Base-by-base conservation (phyloP, 352 stramenopile species). In the Pythium rishiriense region DNA sequence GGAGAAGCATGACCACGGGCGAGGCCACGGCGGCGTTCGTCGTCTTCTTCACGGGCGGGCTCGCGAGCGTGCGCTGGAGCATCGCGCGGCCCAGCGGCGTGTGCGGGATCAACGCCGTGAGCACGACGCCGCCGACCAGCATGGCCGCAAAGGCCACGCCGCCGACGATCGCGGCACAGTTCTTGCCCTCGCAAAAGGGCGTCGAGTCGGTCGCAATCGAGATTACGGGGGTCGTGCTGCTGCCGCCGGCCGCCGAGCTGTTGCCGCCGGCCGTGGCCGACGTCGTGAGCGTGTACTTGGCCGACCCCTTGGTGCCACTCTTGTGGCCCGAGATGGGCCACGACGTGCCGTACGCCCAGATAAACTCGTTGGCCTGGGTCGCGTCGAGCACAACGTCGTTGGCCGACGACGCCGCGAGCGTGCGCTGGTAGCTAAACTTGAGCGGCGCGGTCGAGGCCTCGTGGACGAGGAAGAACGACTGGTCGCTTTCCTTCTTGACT, bases 351-450 rank as follows among this genome's bases (percentile, higher is more conserved):
- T 90, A 91, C 12, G 81, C 76, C 85, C 85, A 94, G 55, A 93
- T 85, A 56, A 91, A 83, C 33, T 76, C 68, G 11, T 69, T 71
- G 0, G 65, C 52, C 5, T 24, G 62, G 10, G 58, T 74, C 10
- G 79, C 47, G 25, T 75, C 73, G 52, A 93, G 72, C 1, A 60
- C 58, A 12, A 94, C 72, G 54, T 91, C 81, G 22, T 73, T 75
- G 4, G 64, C 41, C 4, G 76, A 72, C 21, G 73, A 68, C 10
- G 79, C 82, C 11, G 71, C 75, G 22, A 94, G 59, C 39, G 76
- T 79, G 28, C 85, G 81, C 68, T 92, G 80, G 68, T 83, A 91
- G 62, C 73, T 87, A 67, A 91, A 94, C 57, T 71, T 80, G 68
- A 89, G 83, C 35, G 61, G 69, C 24, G 69, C 57, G 1, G 71